Percentiles rank a stretch among this genome's conserved stretches.
Conservation (phyloP, 1,284 basidiomycete genomes). For the Cryptococcus sp. region DNA sequence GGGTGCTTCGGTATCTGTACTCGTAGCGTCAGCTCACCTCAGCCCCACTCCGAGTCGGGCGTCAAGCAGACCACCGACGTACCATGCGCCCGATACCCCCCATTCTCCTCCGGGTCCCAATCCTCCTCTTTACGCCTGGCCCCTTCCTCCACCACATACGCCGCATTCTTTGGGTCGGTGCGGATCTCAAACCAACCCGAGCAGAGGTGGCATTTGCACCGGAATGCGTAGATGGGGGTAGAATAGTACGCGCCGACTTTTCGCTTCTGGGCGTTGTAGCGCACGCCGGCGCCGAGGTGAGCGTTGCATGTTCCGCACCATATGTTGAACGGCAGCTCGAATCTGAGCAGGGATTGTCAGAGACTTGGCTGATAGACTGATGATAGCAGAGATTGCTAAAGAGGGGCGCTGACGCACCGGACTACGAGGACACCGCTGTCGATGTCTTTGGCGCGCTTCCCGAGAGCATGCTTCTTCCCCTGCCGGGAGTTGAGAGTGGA, state of each 20-base stretch:
- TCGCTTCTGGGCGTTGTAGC: slow-evolving; percentile 98
- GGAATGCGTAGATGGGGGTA: slow-evolving; percentile 89
- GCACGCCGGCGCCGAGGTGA: slow-evolving; percentile 94
- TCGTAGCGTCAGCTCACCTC: not conserved
- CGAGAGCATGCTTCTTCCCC: slow-evolving; percentile 85
- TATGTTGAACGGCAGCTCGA: slow-evolving; percentile 93
- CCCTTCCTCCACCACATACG: slow-evolving; percentile 87
- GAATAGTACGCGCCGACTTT: slow-evolving; percentile 94
- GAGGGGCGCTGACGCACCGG: slow-evolving; percentile 51
- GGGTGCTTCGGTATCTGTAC: slow-evolving; percentile 64
- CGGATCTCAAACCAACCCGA: slow-evolving; percentile 92
- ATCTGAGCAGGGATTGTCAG: slow-evolving; percentile 40
- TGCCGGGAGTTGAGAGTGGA: slow-evolving; percentile 73
- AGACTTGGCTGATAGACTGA: not conserved
- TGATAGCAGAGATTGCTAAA: not conserved
- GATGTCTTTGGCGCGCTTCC: slow-evolving; percentile 80
- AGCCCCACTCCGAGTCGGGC: not conserved
- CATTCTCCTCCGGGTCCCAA: slow-evolving; percentile 94
- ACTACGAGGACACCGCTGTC: slow-evolving; percentile 91
- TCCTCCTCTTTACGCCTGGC: slow-evolving; percentile 88
- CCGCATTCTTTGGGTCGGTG: slow-evolving; percentile 96
- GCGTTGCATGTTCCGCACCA: slow-evolving; percentile 89
- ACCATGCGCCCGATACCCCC: slow-evolving; percentile 86
- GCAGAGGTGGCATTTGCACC: slow-evolving; percentile 95
- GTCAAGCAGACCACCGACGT: slow-evolving; percentile 24